These are phyloP conservation scores for Phylloporus arenicola DNA, from an alignment of 768 basidiomycete genomes.

Conservation along the genomic window DNA sequence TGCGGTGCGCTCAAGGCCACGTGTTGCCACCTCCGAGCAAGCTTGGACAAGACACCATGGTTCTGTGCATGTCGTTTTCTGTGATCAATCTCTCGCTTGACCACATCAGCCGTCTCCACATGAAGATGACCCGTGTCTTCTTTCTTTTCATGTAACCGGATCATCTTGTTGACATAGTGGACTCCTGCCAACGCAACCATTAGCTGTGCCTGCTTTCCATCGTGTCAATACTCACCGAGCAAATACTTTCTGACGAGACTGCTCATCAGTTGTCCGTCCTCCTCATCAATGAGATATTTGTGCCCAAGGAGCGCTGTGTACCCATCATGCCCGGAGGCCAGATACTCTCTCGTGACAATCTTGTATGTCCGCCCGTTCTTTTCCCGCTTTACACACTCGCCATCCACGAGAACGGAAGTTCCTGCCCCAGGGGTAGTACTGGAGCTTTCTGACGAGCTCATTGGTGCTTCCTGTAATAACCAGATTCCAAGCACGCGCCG, in stretches of 20 bases:
- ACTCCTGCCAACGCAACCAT: conserved; percentile 44
- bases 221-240: conserved; percentile 46
- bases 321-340: conserved; percentile 83
- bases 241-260: conserved; percentile 78
- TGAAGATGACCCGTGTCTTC: conserved; percentile 33
- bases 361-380: conserved; percentile 58
- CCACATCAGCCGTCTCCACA: conserved; percentile 38
- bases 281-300: conserved; percentile 73
- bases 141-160: conserved; percentile 32
- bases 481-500: conserved; percentile 71
- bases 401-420: conserved; percentile 36
- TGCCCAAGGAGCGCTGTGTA: conserved; percentile 62
- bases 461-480: conserved; percentile 39
- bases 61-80: conserved; percentile 27
- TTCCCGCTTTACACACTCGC: conserved; percentile 50
- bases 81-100: conserved; percentile 45
- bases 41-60: conserved; percentile 20
- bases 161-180: conserved; percentile 65
- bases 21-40: conserved; percentile 45
- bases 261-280: conserved; percentile 75
- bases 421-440: conserved; percentile 16
- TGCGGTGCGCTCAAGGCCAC: conserved; percentile 38
- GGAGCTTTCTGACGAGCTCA: conserved; percentile 19
- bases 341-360: conserved; percentile 82
- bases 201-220: neutral